Evolutionary conservation across 305 asterid species (phyloP).

Genomic region (Fraxinus albicans): DNA sequence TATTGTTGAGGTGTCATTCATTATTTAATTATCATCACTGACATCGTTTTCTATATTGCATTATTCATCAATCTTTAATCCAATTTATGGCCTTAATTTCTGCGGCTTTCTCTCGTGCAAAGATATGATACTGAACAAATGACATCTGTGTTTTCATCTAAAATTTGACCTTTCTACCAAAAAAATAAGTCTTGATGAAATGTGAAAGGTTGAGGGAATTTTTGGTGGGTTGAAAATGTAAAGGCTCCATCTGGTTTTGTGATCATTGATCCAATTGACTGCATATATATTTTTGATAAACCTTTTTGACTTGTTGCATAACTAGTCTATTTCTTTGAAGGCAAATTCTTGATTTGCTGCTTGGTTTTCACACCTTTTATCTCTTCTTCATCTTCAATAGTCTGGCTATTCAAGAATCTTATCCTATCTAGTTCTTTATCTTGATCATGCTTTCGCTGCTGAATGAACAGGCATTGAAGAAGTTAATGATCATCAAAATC

Average conservation of each 20-base stretch:
- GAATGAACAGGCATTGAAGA: not conserved
- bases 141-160: not conserved
- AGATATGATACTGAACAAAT: not conserved
- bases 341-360: not conserved
- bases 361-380: conserved; percentile 8
- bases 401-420: not conserved
- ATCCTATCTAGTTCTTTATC: not conserved
- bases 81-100: not conserved
- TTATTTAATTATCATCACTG: not conserved
- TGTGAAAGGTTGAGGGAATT: not conserved
- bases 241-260: not conserved
- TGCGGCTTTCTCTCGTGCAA: not conserved
- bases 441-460: conserved; percentile 23
- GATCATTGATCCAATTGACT: not conserved
- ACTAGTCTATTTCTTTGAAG: not conserved
- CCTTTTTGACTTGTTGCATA: not conserved
- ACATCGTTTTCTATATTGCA: not conserved
- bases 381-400: not conserved
- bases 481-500: not conserved
- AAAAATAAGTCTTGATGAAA: not conserved
- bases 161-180: not conserved
- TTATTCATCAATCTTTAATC: not conserved
- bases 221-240: not conserved
- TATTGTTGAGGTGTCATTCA: conserved; percentile 26
- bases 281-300: not conserved